Evolutionary conservation across 441 rosid genomes (phyloP).

Genomic region (Macaranga tanarius): DNA sequence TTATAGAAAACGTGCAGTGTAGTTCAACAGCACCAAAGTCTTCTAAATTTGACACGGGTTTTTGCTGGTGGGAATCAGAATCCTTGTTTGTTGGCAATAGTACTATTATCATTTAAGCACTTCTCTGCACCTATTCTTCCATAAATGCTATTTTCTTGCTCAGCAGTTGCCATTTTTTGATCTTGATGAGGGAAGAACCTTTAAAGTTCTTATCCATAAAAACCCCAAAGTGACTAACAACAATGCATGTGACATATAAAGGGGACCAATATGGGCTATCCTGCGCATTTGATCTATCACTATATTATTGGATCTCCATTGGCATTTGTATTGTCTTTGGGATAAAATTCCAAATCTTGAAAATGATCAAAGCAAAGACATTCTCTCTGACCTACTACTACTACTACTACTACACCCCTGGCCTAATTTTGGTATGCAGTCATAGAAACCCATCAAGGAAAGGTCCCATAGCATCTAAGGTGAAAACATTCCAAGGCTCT

Average conservation of each 20-base stretch:
- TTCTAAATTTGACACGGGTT: neutral
- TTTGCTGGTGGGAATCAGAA: neutral
- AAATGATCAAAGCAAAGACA: conserved; percentile 18
- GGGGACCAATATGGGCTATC: conserved; percentile 25
- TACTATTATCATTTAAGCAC: neutral
- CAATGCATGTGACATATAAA: conserved; percentile 29
- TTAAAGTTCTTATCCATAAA: neutral
- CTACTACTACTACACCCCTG: neutral
- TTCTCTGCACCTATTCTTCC: neutral
- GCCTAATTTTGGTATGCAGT: conserved; percentile 12
- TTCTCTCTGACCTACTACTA: conserved; percentile 11
- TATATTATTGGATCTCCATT: neutral
- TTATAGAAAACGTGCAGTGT: neutral
- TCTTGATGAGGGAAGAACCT: neutral
- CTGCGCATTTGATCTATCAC: conserved; percentile 9
- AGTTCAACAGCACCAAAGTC: neutral
- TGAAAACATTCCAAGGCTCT: neutral
- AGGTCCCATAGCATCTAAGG: neutral
- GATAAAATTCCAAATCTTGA: conserved; percentile 18
- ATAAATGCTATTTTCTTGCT: neutral
- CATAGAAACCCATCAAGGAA: conserved; percentile 4
- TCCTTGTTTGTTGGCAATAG: neutral
- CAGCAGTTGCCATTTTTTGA: neutral
- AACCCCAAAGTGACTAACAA: conserved; percentile 1
- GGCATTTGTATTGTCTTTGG: conserved; percentile 12